A percentile compares a stretch with the other conserved stretches of the same genome.
Conservation (phyloP, 768 basidiomycete genomes). For the Suillus subluteus region DNA sequence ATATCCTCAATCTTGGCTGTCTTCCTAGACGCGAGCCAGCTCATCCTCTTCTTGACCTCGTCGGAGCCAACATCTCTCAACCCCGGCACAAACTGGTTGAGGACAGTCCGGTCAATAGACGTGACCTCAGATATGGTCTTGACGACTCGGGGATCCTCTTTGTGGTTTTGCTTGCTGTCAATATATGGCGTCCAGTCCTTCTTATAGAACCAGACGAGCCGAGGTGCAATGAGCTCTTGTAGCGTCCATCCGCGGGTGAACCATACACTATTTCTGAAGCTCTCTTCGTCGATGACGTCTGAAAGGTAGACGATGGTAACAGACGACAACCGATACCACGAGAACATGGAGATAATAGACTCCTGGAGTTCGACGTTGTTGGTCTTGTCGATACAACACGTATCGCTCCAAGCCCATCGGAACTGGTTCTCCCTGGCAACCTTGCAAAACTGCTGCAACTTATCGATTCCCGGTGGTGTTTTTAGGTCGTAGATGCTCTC, state of each 20-base stretch:
- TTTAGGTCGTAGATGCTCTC: neutral
- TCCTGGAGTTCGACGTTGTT: slow-evolving; percentile 30
- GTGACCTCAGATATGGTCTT: slow-evolving; percentile 19
- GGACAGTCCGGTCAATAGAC: slow-evolving; percentile 21
- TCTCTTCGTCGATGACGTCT: slow-evolving; percentile 9
- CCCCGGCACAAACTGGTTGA: slow-evolving; percentile 28
- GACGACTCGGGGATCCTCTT: slow-evolving; percentile 25
- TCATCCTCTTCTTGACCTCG: slow-evolving; percentile 27
- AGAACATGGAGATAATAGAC: slow-evolving; percentile 30
- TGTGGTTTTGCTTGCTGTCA: slow-evolving; percentile 22
- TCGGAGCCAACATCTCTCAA: slow-evolving; percentile 15
- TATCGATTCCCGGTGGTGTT: slow-evolving; percentile 11
- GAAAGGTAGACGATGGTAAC: slow-evolving; percentile 25
- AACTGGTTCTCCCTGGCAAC: slow-evolving; percentile 21
- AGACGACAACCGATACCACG: slow-evolving; percentile 27
- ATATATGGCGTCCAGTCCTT: slow-evolving; percentile 9
- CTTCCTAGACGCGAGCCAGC: slow-evolving; percentile 31
- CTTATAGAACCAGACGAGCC: slow-evolving; percentile 9
- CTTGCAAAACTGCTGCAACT: slow-evolving; percentile 29
- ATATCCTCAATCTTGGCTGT: slow-evolving; percentile 34
- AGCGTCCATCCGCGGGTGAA: slow-evolving; percentile 12
- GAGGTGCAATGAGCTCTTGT: slow-evolving; percentile 9
- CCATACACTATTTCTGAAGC: slow-evolving; percentile 9
- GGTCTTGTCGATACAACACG: slow-evolving; percentile 27
- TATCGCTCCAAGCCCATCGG: slow-evolving; percentile 26